phyloP scores from a whole-genome alignment of 1,139 yeast genomes.

The Pichia sp. region DNA sequence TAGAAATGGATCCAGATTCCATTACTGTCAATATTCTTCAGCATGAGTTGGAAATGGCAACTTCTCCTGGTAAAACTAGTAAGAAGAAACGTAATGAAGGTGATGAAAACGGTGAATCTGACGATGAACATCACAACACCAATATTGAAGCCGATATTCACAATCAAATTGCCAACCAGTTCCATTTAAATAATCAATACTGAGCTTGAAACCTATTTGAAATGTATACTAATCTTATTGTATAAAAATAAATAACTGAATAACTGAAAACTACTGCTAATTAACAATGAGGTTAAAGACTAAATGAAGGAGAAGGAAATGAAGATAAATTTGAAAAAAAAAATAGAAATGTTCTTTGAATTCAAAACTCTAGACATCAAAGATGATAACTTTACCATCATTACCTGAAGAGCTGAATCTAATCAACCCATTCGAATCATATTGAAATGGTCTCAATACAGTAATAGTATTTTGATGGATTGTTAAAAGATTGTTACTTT shows the following conservation, averaged over 20 bases:
- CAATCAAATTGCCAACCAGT: constrained; percentile 11
- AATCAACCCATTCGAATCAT: constrained; percentile 31
- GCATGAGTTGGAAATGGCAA: not conserved
- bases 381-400: constrained; percentile 86
- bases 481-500: constrained; percentile 50
- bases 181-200: constrained; percentile 1
- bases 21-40: not conserved
- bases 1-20: constrained; percentile 5
- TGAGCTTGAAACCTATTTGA: not conserved
- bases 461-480: constrained; percentile 90
- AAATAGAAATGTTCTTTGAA: not conserved
- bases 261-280: too few species aligned
- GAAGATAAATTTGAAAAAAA: too few species aligned
- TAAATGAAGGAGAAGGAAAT: too few species aligned
- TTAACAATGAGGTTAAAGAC: too few species aligned
- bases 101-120: constrained; percentile 7
- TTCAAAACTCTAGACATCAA: constrained; percentile 25
- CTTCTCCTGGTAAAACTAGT: not conserved
- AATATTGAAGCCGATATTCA: constrained; percentile 10
- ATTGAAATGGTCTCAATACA: constrained; percentile 44
- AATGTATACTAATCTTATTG: constrained; percentile 2
- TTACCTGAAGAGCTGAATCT: constrained; percentile 68
- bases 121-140: constrained; percentile 6
- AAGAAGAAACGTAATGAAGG: not conserved
- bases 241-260: not conserved